Percentiles rank a stretch among this genome's conserved stretches.
These are phyloP conservation scores for Saccharomyces mikatae DNA, from an alignment of 805 yeast species.

Conservation along the genomic window DNA sequence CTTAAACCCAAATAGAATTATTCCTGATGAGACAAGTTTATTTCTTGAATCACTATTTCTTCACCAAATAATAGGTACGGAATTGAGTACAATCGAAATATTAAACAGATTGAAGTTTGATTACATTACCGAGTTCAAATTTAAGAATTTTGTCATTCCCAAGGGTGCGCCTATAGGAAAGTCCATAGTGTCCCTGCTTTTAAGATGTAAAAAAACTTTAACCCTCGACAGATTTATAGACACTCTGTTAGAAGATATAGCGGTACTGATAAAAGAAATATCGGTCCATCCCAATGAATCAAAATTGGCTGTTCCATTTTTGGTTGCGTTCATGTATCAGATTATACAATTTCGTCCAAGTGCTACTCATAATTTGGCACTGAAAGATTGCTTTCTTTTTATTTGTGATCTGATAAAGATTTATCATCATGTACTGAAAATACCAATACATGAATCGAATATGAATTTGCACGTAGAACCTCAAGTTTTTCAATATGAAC, in stretches of 20 bases:
- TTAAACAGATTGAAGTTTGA: conserved; percentile 17
- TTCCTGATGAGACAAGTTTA: conserved; percentile 19
- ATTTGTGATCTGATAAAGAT: conserved; percentile 22
- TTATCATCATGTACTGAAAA: conserved; percentile 21
- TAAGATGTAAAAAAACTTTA: conserved; percentile 12
- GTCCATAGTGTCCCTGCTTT: conserved; percentile 11
- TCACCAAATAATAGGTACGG: conserved; percentile 19
- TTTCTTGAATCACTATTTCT: conserved; percentile 21
- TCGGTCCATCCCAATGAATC: conserved; percentile 19
- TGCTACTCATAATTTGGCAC: conserved; percentile 41
- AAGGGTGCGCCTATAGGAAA: conserved; percentile 22
- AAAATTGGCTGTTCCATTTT: conserved; percentile 43
- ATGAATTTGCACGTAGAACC: conserved; percentile 22
- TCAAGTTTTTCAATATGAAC: conserved; percentile 37
- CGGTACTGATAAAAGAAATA: conserved; percentile 24
- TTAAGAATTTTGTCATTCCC: conserved; percentile 11
- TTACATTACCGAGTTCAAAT: conserved; percentile 10
- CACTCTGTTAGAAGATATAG: conserved; percentile 18
- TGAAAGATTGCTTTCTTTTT: conserved; percentile 27
- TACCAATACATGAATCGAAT: conserved; percentile 14
- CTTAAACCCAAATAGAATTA: conserved; percentile 13
- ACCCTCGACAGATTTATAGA: conserved; percentile 23
- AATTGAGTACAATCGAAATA: conserved; percentile 23
- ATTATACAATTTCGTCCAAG: conserved; percentile 52
- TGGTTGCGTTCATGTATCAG: conserved; percentile 50